A percentile compares a stretch with the other conserved stretches of the same genome.
phyloP scores from a whole-genome alignment of 441 rosid species.

The Pelargonium fulgidum region DNA sequence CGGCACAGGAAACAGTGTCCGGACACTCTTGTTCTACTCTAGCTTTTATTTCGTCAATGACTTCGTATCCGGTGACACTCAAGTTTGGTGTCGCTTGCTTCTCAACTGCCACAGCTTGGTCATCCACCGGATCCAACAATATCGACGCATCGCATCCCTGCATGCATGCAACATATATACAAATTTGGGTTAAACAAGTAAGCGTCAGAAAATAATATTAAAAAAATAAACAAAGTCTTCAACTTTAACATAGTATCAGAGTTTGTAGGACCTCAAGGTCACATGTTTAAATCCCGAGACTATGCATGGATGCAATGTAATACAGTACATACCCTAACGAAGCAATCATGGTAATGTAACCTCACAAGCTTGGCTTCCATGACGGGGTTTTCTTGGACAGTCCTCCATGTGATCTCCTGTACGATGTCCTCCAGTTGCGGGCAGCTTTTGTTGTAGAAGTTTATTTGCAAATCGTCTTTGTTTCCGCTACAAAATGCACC shows the following conservation, averaged over 20 bases:
- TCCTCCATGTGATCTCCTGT: slow-evolving; percentile 23
- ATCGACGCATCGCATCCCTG: slow-evolving; percentile 41
- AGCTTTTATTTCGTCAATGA: slow-evolving; percentile 33
- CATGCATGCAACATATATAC: neutral
- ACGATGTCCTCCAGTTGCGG: slow-evolving; percentile 33
- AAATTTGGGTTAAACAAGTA: too few species aligned
- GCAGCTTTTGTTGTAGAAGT: slow-evolving; percentile 30
- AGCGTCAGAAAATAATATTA: neutral
- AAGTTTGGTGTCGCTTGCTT: slow-evolving; percentile 31
- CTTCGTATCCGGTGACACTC: slow-evolving; percentile 27
- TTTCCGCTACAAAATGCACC: too few species aligned
- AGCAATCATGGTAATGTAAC: slow-evolving; percentile 53
- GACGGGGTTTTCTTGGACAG: slow-evolving; percentile 23
- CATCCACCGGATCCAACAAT: slow-evolving; percentile 20
- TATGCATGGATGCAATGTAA: neutral
- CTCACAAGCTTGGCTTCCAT: slow-evolving; percentile 42
- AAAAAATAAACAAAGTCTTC: neutral
- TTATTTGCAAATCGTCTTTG: neutral
- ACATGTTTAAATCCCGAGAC: neutral
- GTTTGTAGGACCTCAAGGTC: neutral
- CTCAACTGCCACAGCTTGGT: slow-evolving; percentile 18
- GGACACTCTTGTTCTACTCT: slow-evolving; percentile 27
- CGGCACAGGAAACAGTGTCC: slow-evolving; percentile 31
- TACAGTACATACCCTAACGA: slow-evolving; percentile 37
- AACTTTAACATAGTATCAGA: slow-evolving; percentile 22